Conservation (phyloP, 352 stramenopile genomes). For the Globisporangium nodosum region DNA sequence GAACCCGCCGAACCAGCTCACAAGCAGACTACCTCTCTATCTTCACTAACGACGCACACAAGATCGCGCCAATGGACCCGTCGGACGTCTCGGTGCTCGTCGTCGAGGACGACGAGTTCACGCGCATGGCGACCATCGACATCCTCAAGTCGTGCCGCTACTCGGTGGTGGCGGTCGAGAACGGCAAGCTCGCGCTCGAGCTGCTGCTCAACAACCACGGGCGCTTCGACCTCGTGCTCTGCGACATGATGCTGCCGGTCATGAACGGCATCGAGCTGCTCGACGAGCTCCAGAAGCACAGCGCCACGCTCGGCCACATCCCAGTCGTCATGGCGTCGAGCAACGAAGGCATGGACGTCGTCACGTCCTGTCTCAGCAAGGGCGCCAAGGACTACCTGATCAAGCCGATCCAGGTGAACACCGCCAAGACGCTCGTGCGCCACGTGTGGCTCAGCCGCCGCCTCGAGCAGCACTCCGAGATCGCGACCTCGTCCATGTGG, state of each 20-base stretch:
- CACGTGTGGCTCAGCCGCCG: conserved; percentile 82
- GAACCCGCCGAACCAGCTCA: no score
- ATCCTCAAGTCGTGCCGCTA: conserved; percentile 87
- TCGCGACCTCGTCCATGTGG: conserved; percentile 73
- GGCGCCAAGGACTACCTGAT: conserved; percentile 89
- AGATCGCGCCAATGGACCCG: conserved; percentile 49
- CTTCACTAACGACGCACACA: no score
- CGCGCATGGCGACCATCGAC: conserved; percentile 84
- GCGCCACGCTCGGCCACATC: conserved; percentile 62
- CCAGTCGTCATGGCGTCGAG: conserved; percentile 88
- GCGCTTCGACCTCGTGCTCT: conserved; percentile 85
- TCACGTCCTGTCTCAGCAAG: conserved; percentile 85
- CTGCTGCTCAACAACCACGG: conserved; percentile 60
- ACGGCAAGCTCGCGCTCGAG: conserved; percentile 71
- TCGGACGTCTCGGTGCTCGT: conserved; percentile 87
- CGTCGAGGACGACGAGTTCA: conserved; percentile 88
- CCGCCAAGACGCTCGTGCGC: conserved; percentile 84
- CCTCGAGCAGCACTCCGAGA: conserved; percentile 52
- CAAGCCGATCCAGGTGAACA: conserved; percentile 89
- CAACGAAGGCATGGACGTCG: conserved; percentile 89
- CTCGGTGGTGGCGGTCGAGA: conserved; percentile 79
- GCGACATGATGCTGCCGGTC: conserved; percentile 87
- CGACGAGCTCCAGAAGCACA: conserved; percentile 75
- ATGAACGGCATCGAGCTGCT: conserved; percentile 87
- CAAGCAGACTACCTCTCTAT: no score